Evolutionary conservation across 2,329 filamentous ascomycete genomes (phyloP).

Genomic region (Pseudogymnoascus sp.): DNA sequence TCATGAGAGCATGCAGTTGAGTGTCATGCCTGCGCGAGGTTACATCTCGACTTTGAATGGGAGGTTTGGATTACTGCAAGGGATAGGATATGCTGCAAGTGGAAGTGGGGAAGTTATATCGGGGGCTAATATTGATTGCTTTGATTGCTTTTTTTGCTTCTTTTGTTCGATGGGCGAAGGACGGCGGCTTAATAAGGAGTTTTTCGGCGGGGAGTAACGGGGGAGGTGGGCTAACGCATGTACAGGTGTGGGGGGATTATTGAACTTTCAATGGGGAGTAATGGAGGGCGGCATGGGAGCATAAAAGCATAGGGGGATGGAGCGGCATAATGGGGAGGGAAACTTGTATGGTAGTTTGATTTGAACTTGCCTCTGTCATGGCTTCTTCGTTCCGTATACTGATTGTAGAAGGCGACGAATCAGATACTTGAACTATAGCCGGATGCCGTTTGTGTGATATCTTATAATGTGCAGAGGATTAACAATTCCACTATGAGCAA

Average conservation of each 20-base stretch:
- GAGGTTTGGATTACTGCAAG: slow-evolving; percentile 1
- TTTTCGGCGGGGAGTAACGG: neutral
- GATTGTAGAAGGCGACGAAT: neutral
- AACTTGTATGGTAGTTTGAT: neutral
- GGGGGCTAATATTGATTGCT: neutral
- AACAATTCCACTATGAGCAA: neutral
- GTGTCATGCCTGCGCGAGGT: neutral
- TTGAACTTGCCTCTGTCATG: neutral
- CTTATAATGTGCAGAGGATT: neutral
- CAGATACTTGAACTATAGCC: neutral
- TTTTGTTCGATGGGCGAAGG: neutral
- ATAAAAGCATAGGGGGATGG: neutral
- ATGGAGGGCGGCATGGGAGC: neutral
- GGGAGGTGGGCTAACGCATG: neutral
- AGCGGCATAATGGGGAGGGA: neutral
- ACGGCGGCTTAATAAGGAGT: neutral
- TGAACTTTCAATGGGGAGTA: neutral
- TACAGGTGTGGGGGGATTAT: neutral
- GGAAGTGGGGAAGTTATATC: neutral
- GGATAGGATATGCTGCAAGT: neutral
- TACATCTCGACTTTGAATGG: slow-evolving; percentile 5
- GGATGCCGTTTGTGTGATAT: neutral
- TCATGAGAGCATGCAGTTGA: neutral
- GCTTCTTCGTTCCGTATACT: neutral
- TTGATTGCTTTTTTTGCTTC: neutral